Evolutionary conservation across 2,329 filamentous ascomycete species (phyloP).

Genomic region (Exophiala calicioides): DNA sequence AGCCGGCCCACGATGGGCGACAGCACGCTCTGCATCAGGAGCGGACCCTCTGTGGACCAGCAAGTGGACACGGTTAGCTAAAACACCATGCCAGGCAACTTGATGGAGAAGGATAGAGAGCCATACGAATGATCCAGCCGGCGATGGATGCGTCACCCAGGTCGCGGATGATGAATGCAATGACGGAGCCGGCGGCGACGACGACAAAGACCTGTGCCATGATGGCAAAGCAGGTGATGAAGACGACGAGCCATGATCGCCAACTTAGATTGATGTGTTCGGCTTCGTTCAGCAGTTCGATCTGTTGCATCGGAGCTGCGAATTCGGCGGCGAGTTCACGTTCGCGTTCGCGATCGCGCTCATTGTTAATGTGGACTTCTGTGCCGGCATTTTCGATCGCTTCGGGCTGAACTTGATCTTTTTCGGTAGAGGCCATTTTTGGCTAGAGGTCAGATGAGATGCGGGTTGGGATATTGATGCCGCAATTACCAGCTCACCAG

Average conservation of each 20-base stretch:
- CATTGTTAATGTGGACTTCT: too few species aligned
- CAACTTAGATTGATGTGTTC: conserved; percentile 54
- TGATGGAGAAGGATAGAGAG: neutral
- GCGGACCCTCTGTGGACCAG: conserved; percentile 47
- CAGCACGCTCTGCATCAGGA: conserved; percentile 59
- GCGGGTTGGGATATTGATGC: neutral
- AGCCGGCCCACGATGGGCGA: conserved; percentile 59
- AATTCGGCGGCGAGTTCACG: conserved; percentile 21
- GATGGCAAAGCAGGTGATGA: conserved; percentile 55
- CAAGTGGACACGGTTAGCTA: conserved; percentile 1
- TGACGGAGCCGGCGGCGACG: conserved; percentile 57
- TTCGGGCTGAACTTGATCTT: conserved; percentile 19
- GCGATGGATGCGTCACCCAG: conserved; percentile 53
- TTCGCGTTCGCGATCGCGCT: conserved; percentile 4
- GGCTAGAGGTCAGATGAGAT: neutral
- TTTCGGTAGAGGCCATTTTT: conserved; percentile 21
- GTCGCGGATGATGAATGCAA: conserved; percentile 58
- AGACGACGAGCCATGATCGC: conserved; percentile 56
- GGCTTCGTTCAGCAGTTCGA: conserved; percentile 24
- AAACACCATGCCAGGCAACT: too few species aligned
- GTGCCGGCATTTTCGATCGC: conserved; percentile 19
- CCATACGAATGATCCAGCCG: conserved; percentile 57
- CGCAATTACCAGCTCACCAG: neutral
- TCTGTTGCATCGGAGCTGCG: conserved; percentile 23
- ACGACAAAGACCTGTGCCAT: conserved; percentile 59